Evolutionary conservation across 2,329 filamentous ascomycete species (phyloP).

Genomic region (Thyridium curvatum): DNA sequence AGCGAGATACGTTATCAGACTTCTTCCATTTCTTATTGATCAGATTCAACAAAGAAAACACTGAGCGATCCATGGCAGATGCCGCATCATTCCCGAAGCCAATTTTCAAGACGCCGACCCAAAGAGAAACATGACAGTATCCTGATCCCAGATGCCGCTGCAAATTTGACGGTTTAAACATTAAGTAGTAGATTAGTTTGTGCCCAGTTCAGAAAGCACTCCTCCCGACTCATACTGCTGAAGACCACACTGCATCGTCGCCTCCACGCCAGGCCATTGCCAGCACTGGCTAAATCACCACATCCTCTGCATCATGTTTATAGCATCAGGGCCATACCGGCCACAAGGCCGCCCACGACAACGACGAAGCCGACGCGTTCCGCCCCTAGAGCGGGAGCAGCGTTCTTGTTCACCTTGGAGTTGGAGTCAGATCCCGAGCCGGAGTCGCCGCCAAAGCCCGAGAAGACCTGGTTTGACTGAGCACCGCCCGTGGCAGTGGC

Average conservation of each 20-base stretch:
- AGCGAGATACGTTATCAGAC: too few species aligned
- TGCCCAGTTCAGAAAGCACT: constrained; percentile 10
- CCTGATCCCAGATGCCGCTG: too few species aligned
- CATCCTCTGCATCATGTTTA: constrained; percentile 20
- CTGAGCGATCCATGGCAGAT: too few species aligned
- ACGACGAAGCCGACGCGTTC: constrained; percentile 14
- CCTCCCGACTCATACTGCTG: too few species aligned
- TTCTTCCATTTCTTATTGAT: too few species aligned
- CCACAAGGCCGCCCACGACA: constrained; percentile 16
- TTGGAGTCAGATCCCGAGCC: not conserved
- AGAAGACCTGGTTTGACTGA: constrained; percentile 29
- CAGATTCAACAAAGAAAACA: too few species aligned
- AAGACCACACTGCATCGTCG: too few species aligned
- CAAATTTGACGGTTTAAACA: constrained; percentile 3
- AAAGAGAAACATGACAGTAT: too few species aligned
- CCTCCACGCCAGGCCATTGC: too few species aligned
- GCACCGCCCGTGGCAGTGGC: constrained; percentile 29
- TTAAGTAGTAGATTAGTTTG: constrained; percentile 13
- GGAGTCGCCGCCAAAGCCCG: constrained; percentile 16
- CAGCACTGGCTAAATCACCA: too few species aligned
- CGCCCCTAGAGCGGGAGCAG: constrained; percentile 22
- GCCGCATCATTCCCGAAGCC: too few species aligned
- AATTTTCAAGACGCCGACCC: too few species aligned
- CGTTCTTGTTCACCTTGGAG: constrained; percentile 5
- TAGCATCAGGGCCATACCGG: constrained; percentile 29